Base-by-base conservation (phyloP, 139 green algal species). In the Gonium pectorale region DNA sequence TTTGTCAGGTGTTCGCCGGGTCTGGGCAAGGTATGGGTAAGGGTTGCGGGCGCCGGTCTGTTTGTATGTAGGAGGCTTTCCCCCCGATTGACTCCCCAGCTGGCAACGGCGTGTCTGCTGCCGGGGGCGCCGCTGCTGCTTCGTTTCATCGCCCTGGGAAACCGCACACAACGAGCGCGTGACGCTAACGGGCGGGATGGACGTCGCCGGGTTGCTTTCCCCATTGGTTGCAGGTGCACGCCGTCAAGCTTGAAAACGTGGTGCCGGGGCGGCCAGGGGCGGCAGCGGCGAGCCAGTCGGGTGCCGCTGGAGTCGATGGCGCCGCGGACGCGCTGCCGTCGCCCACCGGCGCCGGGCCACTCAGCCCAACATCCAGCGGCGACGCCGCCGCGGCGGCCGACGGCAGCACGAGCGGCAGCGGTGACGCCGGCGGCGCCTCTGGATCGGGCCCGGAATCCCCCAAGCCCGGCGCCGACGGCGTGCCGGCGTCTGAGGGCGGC, bases 171-270 rank as follows among this genome's bases (percentile, higher is more conserved):
- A n/a, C n/a, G n/a, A n/a, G n/a, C n/a, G n/a, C n/a, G n/a, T n/a
- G n/a, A n/a, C n/a, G n/a, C n/a, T n/a, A n/a, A n/a, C n/a, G n/a
- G n/a, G n/a, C n/a, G n/a, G n/a, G n/a, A n/a, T n/a, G n/a, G n/a
- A n/a, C n/a, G n/a, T n/a, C n/a, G n/a, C n/a, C n/a, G n/a, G n/a
- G n/a, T n/a, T n/a, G n/a, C n/a, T n/a, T n/a, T n/a, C n/a, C n/a
- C n/a, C n/a, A n/a, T n/a, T n/a, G n/a, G n/a, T n/a, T n/a, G n/a
- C 43, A 81, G 73, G 73, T 69, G 2, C 73, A 81, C 27, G 27
- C 73, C 0, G 27, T 81, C 3, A 81, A 81, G 73, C 54, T 81
- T 7, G 73, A 81, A n/a, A 66, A 66, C 54, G 35, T 81, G 35
- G 27, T 41, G 27, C 26, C 54, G 3, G 52, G 38, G 49, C 73